Conservation (phyloP, 768 basidiomycete species). For the Russula foetens region DNA sequence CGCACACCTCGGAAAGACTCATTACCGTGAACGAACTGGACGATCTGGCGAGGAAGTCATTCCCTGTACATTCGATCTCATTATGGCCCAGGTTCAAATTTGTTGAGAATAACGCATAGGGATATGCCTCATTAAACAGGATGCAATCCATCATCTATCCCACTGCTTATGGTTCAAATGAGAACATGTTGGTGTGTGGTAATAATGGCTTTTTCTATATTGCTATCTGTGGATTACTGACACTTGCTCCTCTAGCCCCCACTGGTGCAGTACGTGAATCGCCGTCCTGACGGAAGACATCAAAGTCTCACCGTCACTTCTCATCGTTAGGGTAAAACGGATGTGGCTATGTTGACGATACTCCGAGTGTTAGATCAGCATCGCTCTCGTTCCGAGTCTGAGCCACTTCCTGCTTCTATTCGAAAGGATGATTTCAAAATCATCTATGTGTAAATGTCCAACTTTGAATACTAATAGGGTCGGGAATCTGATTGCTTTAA, state of each 20-base stretch:
- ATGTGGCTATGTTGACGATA: slow-evolving; percentile 91
- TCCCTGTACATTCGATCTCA: slow-evolving; percentile 49
- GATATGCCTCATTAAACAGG: slow-evolving; percentile 80
- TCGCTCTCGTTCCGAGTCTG: slow-evolving; percentile 27
- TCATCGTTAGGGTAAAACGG: slow-evolving; percentile 84
- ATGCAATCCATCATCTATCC: slow-evolving; percentile 94
- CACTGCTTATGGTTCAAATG: slow-evolving; percentile 89
- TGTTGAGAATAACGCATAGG: slow-evolving; percentile 36
- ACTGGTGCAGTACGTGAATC: slow-evolving; percentile 80
- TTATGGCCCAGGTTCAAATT: background rate
- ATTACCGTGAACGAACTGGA: slow-evolving; percentile 70
- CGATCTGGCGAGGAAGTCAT: slow-evolving; percentile 68
- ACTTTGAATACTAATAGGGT: background rate
- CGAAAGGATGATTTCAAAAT: slow-evolving; percentile 79
- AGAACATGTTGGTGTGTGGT: slow-evolving; percentile 94
- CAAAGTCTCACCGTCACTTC: background rate
- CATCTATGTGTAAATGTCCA: slow-evolving; percentile 75
- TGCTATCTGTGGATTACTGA: background rate
- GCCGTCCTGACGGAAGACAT: background rate
- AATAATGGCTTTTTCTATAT: slow-evolving; percentile 14
- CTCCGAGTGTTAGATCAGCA: slow-evolving; percentile 82
- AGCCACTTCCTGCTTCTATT: slow-evolving; percentile 43
- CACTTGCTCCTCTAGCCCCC: slow-evolving; percentile 51
- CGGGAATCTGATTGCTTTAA: background rate
- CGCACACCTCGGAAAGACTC: slow-evolving; percentile 59